Base-by-base conservation (phyloP, 345 rosid genomes). In the Toxicodendron radicans region DNA sequence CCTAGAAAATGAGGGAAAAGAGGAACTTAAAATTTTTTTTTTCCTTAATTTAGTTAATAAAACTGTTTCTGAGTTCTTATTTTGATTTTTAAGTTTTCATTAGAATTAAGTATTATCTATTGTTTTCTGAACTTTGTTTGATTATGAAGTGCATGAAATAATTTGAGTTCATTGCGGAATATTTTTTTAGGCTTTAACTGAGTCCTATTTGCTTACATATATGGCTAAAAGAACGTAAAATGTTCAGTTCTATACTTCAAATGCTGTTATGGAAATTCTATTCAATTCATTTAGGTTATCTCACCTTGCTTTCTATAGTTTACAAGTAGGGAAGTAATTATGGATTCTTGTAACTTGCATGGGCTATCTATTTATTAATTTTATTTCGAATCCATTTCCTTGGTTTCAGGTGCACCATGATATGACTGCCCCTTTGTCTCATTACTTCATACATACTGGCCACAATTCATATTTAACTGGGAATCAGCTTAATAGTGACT, bases 391-490 rank as follows among this genome's bases (percentile, higher is more conserved):
- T 38, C 27, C 45, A 11, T 43, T 60, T 71, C 56, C 9, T 76
- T 27, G 45, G 53, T 77, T 59, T 75, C 84, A 95, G 97, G 99
- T 88, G 80, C 89, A 89, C 35, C 92, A 93, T 75, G 94, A 93
- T 64, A 93, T 95, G 98, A 83, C 69, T 79, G 92, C 93, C 77
- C 97, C 98, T 30, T 41, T 95, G 69, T 95, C 97, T n/a, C 92
- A 90, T 82, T 95, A 95, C 81, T 95, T 80, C 79, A 89, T 95
- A 74, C 87, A 46, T 63, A 95, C 98, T 21, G 98, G 99, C 35
- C 98, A 93, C 74, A 95, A 95, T 76, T 93, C 98, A 0, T 95
- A 93, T 82, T 82, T 95, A 49, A 93, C 98, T 0, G 97, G 98
- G 65, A 95, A 95, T 83, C 99, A 95, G 72, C 91, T 95, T 17